These are phyloP conservation scores for Scopulariopsis brevicaulis DNA, from an alignment of 2,329 filamentous ascomycete genomes.

Conservation along the genomic window DNA sequence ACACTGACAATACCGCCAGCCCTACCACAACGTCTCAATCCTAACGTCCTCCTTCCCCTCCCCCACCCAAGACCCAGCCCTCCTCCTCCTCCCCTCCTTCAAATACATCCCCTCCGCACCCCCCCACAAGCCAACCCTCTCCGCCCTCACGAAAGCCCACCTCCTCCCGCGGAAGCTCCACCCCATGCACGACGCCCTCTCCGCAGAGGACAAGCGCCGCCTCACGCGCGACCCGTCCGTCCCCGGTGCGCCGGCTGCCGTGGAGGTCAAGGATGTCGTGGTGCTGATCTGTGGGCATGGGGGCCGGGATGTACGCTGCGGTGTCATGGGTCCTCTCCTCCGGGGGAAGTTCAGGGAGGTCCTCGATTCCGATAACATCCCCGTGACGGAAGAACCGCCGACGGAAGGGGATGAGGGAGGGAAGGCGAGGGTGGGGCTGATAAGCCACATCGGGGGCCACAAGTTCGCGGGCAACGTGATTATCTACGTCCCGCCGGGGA, in stretches of 20 bases:
- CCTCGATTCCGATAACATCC: constrained; percentile 20
- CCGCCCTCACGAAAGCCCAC: constrained; percentile 52
- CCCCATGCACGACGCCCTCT: constrained; percentile 43
- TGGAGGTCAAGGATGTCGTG: constrained; percentile 54
- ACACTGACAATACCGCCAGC: too few relatives aligned
- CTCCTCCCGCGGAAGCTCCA: constrained; percentile 54
- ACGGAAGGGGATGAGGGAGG: constrained; percentile 1
- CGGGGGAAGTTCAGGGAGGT: constrained; percentile 55
- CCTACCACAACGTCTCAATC: constrained; percentile 70
- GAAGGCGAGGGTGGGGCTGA: constrained; percentile 50
- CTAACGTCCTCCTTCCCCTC: constrained; percentile 62
- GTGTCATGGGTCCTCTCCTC: constrained; percentile 65
- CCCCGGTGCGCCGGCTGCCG: constrained; percentile 20
- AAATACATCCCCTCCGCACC: constrained; percentile 66
- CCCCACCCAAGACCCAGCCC: constrained; percentile 45
- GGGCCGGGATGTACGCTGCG: constrained; percentile 71
- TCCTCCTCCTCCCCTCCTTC: constrained; percentile 74
- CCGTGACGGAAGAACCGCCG: constrained; percentile 16
- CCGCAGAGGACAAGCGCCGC: constrained; percentile 44
- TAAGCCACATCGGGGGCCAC: constrained; percentile 75
- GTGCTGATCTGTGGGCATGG: constrained; percentile 85
- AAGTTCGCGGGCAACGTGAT: constrained; percentile 82
- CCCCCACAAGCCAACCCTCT: constrained; percentile 41
- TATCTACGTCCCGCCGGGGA: constrained; percentile 57
- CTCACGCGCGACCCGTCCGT: constrained; percentile 28